phyloP scores from a whole-genome alignment of 169 alveolate genomes.

The Ichthyophthirius multifiliis region DNA sequence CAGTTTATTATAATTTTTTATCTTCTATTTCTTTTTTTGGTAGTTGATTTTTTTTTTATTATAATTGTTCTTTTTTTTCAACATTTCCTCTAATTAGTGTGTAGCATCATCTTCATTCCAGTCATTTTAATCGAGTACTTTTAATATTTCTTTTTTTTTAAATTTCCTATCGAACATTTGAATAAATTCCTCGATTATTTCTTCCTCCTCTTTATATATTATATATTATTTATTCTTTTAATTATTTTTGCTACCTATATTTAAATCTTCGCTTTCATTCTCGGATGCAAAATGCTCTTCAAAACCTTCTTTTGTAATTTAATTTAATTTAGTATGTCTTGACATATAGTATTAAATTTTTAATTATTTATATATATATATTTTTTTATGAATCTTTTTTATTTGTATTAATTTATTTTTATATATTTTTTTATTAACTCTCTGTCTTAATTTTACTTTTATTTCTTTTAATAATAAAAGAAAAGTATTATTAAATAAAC shows the following conservation, averaged over 20 bases:
- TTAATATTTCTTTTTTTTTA: not conserved
- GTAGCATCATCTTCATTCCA: constrained; percentile 20
- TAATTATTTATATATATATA: no score
- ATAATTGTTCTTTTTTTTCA: constrained; percentile 14
- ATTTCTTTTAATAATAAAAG: no score
- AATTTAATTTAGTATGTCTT: not conserved
- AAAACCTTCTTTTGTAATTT: not conserved
- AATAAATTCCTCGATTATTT: not conserved
- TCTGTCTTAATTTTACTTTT: no score
- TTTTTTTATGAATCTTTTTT: no score
- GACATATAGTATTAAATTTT: no score
- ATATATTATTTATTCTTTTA: not conserved
- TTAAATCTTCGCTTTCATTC: not conserved
- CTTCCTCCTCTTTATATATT: not conserved
- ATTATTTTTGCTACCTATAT: not conserved
- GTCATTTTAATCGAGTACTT: constrained; percentile 1
- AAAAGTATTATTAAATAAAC: no score
- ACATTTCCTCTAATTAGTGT: not conserved
- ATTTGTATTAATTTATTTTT: no score
- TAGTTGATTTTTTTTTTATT: not conserved
- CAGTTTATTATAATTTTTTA: not conserved
- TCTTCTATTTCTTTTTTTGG: not conserved
- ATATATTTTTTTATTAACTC: no score
- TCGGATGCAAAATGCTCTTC: constrained; percentile 1
- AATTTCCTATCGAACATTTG: not conserved